phyloP scores from a whole-genome alignment of 768 basidiomycete species.

The Amanita phalloides region DNA sequence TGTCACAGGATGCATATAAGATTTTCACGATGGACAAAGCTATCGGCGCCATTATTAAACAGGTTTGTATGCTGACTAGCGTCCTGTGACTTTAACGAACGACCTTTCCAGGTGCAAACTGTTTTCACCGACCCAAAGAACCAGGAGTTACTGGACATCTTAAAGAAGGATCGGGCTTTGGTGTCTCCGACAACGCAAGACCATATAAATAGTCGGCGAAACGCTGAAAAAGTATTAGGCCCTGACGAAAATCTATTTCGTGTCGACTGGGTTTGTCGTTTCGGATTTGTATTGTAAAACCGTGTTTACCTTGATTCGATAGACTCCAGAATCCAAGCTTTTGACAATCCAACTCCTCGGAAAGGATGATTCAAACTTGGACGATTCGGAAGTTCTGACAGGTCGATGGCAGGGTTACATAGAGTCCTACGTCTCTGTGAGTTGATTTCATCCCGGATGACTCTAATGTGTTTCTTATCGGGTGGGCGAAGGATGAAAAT shows the following conservation, averaged over 20 bases:
- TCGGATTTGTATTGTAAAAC: not conserved
- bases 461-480: not conserved
- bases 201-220: constrained; percentile 53
- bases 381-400: constrained; percentile 67
- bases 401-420: constrained; percentile 76
- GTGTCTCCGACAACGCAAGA: constrained; percentile 57
- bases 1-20: constrained; percentile 60
- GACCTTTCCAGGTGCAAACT: constrained; percentile 42
- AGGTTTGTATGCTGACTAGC: constrained; percentile 32
- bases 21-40: constrained; percentile 94
- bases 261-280: constrained; percentile 59
- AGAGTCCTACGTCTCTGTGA: constrained; percentile 62
- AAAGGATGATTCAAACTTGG: constrained; percentile 66
- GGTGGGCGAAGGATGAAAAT: constrained; percentile 33
- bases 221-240: constrained; percentile 59
- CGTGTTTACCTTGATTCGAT: not conserved
- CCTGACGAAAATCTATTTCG: constrained; percentile 74
- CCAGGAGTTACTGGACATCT: constrained; percentile 59
- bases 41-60: constrained; percentile 81
- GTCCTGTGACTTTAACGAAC: not conserved
- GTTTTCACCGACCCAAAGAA: constrained; percentile 59
- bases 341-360: constrained; percentile 70
- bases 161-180: constrained; percentile 59
- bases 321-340: constrained; percentile 58
- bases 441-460: constrained; percentile 7